phyloP scores from a whole-genome alignment of 345 rosid species.

The Euclidium syriacum region DNA sequence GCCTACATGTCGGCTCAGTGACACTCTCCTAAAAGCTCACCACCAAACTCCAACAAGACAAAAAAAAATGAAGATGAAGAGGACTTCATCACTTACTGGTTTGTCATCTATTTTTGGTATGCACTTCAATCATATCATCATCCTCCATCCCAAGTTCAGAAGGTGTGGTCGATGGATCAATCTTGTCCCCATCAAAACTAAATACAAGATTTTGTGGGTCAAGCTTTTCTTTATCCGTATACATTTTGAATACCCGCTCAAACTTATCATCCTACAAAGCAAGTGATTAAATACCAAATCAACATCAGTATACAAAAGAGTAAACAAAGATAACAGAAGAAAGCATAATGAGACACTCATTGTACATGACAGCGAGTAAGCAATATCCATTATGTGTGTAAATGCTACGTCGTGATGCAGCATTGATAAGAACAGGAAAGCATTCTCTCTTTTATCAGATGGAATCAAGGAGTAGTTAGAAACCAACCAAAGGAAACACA shows the following conservation, averaged over 20 bases:
- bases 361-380: not conserved
- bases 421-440: not conserved
- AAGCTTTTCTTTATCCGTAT: constrained; percentile 58
- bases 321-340: not conserved
- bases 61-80: not conserved
- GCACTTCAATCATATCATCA: constrained; percentile 83
- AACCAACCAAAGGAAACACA: not conserved
- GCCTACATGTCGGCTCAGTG: not conserved
- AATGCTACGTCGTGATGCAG: not conserved
- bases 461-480: not conserved
- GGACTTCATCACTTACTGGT: constrained; percentile 9
- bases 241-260: constrained; percentile 66
- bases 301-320: not conserved
- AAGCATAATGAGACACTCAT: not conserved
- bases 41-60: not conserved
- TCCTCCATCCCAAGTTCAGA: constrained; percentile 81
- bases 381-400: not conserved
- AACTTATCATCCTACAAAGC: constrained; percentile 80
- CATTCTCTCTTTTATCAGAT: not conserved
- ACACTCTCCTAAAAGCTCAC: not conserved
- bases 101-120: constrained; percentile 47
- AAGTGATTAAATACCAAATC: not conserved
- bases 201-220: constrained; percentile 47
- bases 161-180: constrained; percentile 64
- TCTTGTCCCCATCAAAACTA: constrained; percentile 76